A percentile compares a stretch with the other conserved stretches of the same genome.
These are phyloP conservation scores for Tulasnella sp. DNA, from an alignment of 768 basidiomycete species.

Conservation along the genomic window DNA sequence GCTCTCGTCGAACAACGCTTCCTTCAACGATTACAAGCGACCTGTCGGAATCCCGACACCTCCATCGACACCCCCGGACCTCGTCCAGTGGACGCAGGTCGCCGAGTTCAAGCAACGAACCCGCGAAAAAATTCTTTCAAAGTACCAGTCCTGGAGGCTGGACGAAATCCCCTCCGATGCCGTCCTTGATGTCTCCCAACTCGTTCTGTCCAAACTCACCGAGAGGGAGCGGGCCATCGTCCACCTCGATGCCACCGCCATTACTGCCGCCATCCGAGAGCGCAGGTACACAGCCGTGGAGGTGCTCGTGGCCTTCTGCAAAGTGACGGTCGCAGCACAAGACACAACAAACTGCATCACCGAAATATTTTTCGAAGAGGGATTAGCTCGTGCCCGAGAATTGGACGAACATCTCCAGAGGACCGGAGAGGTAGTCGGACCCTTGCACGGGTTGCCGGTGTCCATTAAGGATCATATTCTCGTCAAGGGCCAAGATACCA, in stretches of 20 bases:
- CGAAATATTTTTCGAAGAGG: conserved; percentile 55
- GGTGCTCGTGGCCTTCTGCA: conserved; percentile 41
- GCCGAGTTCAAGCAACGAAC: conserved; percentile 18
- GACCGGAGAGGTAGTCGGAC: conserved; percentile 41
- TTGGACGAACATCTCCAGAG: conserved; percentile 48
- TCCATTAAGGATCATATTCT: conserved; percentile 47
- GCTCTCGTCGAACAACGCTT: neutral
- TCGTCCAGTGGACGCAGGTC: conserved; percentile 10
- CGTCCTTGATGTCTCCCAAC: conserved; percentile 21
- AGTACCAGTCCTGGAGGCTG: conserved; percentile 13
- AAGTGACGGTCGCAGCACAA: conserved; percentile 40
- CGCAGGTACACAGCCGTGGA: conserved; percentile 43
- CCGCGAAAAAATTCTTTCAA: conserved; percentile 9
- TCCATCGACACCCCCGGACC: conserved; percentile 17
- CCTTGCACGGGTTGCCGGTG: conserved; percentile 34
- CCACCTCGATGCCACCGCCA: conserved; percentile 40
- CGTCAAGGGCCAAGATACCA: conserved; percentile 45
- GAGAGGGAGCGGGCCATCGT: conserved; percentile 39
- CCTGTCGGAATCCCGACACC: neutral
- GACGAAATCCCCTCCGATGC: conserved; percentile 1
- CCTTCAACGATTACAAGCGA: neutral
- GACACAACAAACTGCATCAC: conserved; percentile 38
- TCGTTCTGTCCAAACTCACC: conserved; percentile 33
- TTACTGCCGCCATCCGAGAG: conserved; percentile 37
- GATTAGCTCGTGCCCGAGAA: conserved; percentile 43